Evolutionary conservation across 2,329 filamentous ascomycete genomes (phyloP).

Genomic region (Acephala macrosclerotiorum): DNA sequence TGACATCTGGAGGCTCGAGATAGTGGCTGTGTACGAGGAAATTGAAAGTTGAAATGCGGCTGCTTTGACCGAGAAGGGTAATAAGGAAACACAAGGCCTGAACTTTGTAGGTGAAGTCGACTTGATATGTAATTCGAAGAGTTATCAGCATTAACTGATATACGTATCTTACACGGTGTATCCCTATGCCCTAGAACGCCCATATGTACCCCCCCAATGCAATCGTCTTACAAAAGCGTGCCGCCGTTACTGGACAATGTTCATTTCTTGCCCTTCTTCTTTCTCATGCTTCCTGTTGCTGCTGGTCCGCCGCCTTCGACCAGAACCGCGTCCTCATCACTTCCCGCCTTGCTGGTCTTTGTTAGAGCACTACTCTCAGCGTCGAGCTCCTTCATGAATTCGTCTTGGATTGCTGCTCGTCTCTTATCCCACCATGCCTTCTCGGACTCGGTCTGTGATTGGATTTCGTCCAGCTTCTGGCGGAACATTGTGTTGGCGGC

Average conservation of each 20-base stretch:
- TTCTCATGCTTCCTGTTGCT: constrained; percentile 53
- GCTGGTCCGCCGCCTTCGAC: constrained; percentile 61
- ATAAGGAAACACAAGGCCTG: too few relatives aligned
- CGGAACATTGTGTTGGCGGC: constrained; percentile 82
- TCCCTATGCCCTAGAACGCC: constrained; percentile 21
- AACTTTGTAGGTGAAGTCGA: too few relatives aligned
- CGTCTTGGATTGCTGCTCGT: constrained; percentile 73
- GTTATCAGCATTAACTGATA: background rate
- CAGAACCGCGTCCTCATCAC: constrained; percentile 79
- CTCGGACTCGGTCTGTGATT: constrained; percentile 74
- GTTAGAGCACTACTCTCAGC: constrained; percentile 57
- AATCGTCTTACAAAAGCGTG: constrained; percentile 16
- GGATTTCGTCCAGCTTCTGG: constrained; percentile 76
- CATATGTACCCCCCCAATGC: constrained; percentile 18
- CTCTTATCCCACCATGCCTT: constrained; percentile 94
- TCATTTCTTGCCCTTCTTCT: constrained; percentile 73
- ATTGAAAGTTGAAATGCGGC: too few relatives aligned
- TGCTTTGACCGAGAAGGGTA: too few relatives aligned
- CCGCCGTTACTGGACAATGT: background rate
- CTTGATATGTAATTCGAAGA: background rate
- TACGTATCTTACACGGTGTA: constrained; percentile 21
- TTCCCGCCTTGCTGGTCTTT: constrained; percentile 51
- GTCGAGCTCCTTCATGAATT: constrained; percentile 87
- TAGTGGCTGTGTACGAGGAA: too few relatives aligned
- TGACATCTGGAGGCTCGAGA: background rate